Percentiles rank a stretch among this genome's conserved stretches.
Conservation (phyloP, 1,284 basidiomycete species). For the Ustilago esculenta region DNA sequence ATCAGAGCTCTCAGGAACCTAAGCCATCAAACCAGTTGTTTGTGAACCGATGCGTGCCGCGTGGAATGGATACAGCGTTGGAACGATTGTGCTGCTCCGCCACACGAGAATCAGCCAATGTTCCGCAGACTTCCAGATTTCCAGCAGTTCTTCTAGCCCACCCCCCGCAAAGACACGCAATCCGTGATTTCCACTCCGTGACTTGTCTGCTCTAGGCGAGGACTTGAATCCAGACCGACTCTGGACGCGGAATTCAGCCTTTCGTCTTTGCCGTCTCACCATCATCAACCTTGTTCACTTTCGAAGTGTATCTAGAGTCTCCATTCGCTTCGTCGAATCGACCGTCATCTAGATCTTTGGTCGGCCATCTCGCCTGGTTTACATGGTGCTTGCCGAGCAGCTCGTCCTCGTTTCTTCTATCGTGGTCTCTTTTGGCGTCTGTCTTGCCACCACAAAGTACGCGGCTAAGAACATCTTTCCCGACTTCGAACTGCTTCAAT, state of each 20-base stretch:
- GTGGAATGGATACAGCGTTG: too few relatives aligned
- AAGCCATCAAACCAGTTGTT: too few relatives aligned
- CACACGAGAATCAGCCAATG: too few relatives aligned
- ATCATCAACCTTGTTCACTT: too few relatives aligned
- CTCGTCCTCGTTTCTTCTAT: constrained; percentile 47
- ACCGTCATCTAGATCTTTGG: neutral
- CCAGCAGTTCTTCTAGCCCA: too few relatives aligned
- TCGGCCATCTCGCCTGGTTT: neutral
- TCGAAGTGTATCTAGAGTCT: constrained; percentile 3
- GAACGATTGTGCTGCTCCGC: too few relatives aligned
- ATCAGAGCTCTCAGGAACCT: too few relatives aligned
- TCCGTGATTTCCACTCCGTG: neutral
- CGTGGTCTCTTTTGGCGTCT: constrained; percentile 47
- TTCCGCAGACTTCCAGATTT: too few relatives aligned
- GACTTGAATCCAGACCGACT: too few relatives aligned
- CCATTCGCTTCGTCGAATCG: neutral
- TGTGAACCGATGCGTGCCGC: too few relatives aligned
- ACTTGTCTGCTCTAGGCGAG: neutral
- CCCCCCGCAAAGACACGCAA: constrained; percentile 2
- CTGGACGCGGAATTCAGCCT: too few relatives aligned
- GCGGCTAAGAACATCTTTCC: constrained; percentile 33
- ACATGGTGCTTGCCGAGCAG: constrained; percentile 46
- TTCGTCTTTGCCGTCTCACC: too few relatives aligned
- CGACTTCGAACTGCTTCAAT: constrained; percentile 41
- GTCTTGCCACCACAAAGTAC: constrained; percentile 36